phyloP scores from a whole-genome alignment of 2,329 filamentous ascomycete species.

The Cordyceps pruinosa region DNA sequence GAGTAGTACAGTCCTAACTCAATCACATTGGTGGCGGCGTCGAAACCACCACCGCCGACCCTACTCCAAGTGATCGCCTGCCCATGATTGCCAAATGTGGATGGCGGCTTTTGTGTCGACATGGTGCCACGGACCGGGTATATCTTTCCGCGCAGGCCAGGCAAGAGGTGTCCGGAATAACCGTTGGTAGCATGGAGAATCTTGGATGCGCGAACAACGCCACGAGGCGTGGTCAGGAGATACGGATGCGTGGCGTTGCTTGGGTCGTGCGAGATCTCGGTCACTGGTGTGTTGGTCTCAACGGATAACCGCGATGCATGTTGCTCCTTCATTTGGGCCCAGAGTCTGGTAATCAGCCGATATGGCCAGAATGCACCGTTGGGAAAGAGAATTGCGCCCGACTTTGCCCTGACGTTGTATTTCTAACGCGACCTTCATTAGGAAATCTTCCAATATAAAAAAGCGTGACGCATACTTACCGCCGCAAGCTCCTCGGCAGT shows the following conservation, averaged over 20 bases:
- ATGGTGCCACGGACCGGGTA: slow-evolving; percentile 40
- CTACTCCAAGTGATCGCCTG: slow-evolving; percentile 40
- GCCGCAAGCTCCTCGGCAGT: background rate
- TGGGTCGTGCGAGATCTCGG: slow-evolving; percentile 17
- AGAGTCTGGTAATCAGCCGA: slow-evolving; percentile 36
- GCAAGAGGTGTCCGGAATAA: slow-evolving; percentile 43
- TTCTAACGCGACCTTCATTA: slow-evolving; percentile 8
- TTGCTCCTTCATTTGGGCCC: slow-evolving; percentile 24
- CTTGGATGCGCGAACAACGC: slow-evolving; percentile 36
- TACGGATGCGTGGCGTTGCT: slow-evolving; percentile 25
- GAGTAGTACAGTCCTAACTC: slow-evolving; percentile 18
- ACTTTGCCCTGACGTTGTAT: slow-evolving; percentile 24
- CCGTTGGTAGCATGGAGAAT: slow-evolving; percentile 52
- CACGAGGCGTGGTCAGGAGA: slow-evolving; percentile 37
- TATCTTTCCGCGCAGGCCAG: slow-evolving; percentile 36
- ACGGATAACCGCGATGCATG: slow-evolving; percentile 26
- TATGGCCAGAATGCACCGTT: slow-evolving; percentile 42
- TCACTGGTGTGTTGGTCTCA: slow-evolving; percentile 29
- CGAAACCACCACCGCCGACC: slow-evolving; percentile 33
- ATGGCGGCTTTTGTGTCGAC: slow-evolving; percentile 36
- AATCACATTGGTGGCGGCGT: slow-evolving; percentile 39
- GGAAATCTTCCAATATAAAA: background rate
- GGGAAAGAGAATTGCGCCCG: slow-evolving; percentile 15
- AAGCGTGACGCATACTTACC: background rate
- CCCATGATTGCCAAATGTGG: slow-evolving; percentile 19